phyloP scores from a whole-genome alignment of 2,329 filamentous ascomycete genomes.

The Nemania serpens region DNA sequence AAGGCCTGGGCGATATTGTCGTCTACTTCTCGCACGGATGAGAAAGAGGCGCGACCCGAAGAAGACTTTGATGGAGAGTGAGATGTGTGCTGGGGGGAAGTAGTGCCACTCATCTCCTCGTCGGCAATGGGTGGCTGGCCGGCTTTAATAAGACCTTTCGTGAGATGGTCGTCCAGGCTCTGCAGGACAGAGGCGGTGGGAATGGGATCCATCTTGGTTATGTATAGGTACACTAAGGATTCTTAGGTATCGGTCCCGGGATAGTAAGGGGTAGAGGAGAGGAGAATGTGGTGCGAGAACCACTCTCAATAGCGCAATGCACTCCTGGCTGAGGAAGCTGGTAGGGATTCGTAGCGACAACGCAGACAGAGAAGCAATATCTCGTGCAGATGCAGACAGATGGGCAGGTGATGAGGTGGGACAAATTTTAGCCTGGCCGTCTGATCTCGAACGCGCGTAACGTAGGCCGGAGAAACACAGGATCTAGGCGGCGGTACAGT shows the following conservation, averaged over 20 bases:
- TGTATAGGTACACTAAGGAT: neutral
- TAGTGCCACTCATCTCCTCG: constrained; percentile 35
- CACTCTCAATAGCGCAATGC: constrained; percentile 37
- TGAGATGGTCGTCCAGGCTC: constrained; percentile 20
- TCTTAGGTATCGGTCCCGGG: neutral
- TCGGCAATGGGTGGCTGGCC: constrained; percentile 29
- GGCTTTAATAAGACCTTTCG: constrained; percentile 26
- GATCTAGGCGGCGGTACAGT: neutral
- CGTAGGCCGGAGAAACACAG: neutral
- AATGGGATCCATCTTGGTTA: constrained; percentile 20
- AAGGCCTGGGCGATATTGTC: constrained; percentile 65
- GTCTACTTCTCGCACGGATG: constrained; percentile 65
- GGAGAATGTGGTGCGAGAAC: constrained; percentile 33
- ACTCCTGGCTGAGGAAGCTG: neutral
- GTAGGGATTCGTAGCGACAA: constrained; percentile 20
- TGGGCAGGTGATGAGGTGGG: constrained; percentile 8
- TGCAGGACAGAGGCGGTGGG: constrained; percentile 22
- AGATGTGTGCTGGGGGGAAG: constrained; percentile 13
- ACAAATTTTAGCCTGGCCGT: constrained; percentile 12
- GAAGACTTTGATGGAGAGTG: constrained; percentile 42
- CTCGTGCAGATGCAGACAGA: constrained; percentile 12
- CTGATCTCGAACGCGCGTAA: neutral
- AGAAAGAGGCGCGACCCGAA: constrained; percentile 60
- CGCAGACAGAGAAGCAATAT: constrained; percentile 1
- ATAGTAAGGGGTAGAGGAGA: constrained; percentile 2